Evolutionary conservation across 1,284 basidiomycete species (phyloP), one percentile per base, ranked within the genome.

Genomic region (Ustilago shanxiensis): DNA sequence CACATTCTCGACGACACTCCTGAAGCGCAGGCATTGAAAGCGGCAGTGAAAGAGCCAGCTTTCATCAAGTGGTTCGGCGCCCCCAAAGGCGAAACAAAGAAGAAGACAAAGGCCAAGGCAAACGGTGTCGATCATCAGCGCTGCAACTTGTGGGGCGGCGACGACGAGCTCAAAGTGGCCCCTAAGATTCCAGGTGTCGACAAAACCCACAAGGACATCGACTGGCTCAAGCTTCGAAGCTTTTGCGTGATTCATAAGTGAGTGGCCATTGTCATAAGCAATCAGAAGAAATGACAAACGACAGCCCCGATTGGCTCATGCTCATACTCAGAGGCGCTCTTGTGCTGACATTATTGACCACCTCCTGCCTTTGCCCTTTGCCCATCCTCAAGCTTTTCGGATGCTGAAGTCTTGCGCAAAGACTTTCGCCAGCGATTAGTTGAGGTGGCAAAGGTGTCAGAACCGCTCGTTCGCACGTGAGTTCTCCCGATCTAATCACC

Each of bases 201-300:
- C 62, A 95, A 94, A 86, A 89, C 88, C 22, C 94, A 96, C 75
- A 93, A 91, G 86, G 93, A 95, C 83, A 95, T 95, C 71, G 93
- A 94, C 83, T 86, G 95, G 62, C 87, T 96, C 72, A 94, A 93
- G 85, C 91, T 93, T 75, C 90, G 94, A 39, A 91, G 91, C 28
- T 90, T 95, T 47, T 90, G 89, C 5, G 94, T 95, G 0, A 85
- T 89, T 0, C 89, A 91, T 79, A 86, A 86, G 93, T 93, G 78
- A 63, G 90, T 88, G n/a, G 29, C 24, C 5, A 52, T 11, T 5
- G 11, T 33, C 7, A 5, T 11, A 5, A 39, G 37, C 18, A 16
- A 39, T 16, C 6, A 13, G 11, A 39, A 33, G 31, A 33, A 11
- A 11, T 33, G 31, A 11, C 31, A 33, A 7, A 29, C 28, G 26